phyloP scores from a whole-genome alignment of 495 filamentous ascomycete species.

The Pyrenopolyporus hunteri region DNA sequence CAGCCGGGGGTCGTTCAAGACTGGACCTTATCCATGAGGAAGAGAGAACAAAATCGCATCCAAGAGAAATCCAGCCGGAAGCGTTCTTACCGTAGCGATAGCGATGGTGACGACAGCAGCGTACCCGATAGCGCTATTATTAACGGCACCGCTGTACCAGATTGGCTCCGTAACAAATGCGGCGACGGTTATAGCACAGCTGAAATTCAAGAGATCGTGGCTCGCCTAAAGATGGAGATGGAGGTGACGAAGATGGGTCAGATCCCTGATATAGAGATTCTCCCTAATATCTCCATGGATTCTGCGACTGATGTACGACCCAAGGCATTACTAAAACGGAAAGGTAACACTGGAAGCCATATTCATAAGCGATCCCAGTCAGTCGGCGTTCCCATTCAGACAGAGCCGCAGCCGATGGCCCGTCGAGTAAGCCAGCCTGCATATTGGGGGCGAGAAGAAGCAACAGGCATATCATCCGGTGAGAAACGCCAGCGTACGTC shows the following conservation, averaged over 20 bases:
- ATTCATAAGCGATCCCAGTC: slow-evolving; percentile 51
- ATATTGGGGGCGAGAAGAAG: slow-evolving; percentile 12
- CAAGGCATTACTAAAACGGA: slow-evolving; percentile 31
- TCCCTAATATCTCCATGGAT: slow-evolving; percentile 59
- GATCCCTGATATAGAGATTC: slow-evolving; percentile 72
- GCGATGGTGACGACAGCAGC: slow-evolving; percentile 37
- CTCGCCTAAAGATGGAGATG: slow-evolving; percentile 44
- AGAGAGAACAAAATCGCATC: slow-evolving; percentile 58
- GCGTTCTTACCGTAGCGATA: slow-evolving; percentile 36
- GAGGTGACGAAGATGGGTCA: slow-evolving; percentile 25
- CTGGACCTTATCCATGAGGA: slow-evolving; percentile 57
- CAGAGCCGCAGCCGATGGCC: slow-evolving; percentile 28
- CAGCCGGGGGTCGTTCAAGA: slow-evolving; percentile 52
- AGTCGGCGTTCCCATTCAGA: slow-evolving; percentile 36
- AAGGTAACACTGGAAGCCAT: slow-evolving; percentile 17
- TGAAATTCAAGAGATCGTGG: slow-evolving; percentile 48
- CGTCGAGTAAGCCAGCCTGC: slow-evolving; percentile 43
- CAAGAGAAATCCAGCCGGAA: slow-evolving; percentile 43
- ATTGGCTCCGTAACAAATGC: slow-evolving; percentile 48
- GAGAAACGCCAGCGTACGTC: slow-evolving; percentile 43
- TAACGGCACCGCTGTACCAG: slow-evolving; percentile 48
- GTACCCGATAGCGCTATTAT: slow-evolving; percentile 24
- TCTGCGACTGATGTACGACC: slow-evolving; percentile 17
- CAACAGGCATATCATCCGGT: slow-evolving; percentile 10
- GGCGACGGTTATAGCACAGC: slow-evolving; percentile 46